Evolutionary conservation across 1,284 basidiomycete species (phyloP).

Genomic region (Rhodotorula glutinis): DNA sequence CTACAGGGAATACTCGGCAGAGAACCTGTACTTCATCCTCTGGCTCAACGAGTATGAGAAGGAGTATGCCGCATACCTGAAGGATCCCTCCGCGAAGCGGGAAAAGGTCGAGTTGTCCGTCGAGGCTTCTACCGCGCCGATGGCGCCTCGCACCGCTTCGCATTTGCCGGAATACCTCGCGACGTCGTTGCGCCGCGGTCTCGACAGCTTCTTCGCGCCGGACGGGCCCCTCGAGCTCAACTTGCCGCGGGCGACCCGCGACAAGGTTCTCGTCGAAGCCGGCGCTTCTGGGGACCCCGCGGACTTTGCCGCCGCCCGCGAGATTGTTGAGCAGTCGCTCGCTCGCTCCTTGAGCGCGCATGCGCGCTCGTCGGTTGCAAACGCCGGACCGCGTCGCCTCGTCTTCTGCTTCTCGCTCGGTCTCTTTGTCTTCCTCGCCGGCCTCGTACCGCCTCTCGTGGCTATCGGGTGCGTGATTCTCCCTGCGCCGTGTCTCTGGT

Average conservation of each 20-base stretch:
- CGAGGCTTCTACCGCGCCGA: slow-evolving; percentile 20
- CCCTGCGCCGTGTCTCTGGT: too few relatives aligned
- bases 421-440: slow-evolving; percentile 26
- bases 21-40: slow-evolving; percentile 39
- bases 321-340: slow-evolving; percentile 36
- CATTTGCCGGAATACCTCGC: slow-evolving; percentile 37
- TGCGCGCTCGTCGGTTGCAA: slow-evolving; percentile 24
- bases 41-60: slow-evolving; percentile 40
- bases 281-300: slow-evolving; percentile 31
- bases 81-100: slow-evolving; percentile 4
- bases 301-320: slow-evolving; percentile 36
- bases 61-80: slow-evolving; percentile 25
- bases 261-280: slow-evolving; percentile 34
- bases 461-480: slow-evolving; percentile 27
- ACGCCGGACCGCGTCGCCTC: slow-evolving; percentile 35
- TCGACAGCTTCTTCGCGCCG: slow-evolving; percentile 37
- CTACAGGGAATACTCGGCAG: slow-evolving; percentile 39
- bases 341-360: slow-evolving; percentile 25
- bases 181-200: slow-evolving; percentile 33
- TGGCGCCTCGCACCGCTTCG: slow-evolving; percentile 19
- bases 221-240: slow-evolving; percentile 39
- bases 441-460: slow-evolving; percentile 32
- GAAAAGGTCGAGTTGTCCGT: neutral
- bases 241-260: slow-evolving; percentile 32
- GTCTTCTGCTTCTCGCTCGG: slow-evolving; percentile 39